Evolutionary conservation across 1,284 basidiomycete genomes (phyloP).

Genomic region (Rhodotorula glutinis): DNA sequence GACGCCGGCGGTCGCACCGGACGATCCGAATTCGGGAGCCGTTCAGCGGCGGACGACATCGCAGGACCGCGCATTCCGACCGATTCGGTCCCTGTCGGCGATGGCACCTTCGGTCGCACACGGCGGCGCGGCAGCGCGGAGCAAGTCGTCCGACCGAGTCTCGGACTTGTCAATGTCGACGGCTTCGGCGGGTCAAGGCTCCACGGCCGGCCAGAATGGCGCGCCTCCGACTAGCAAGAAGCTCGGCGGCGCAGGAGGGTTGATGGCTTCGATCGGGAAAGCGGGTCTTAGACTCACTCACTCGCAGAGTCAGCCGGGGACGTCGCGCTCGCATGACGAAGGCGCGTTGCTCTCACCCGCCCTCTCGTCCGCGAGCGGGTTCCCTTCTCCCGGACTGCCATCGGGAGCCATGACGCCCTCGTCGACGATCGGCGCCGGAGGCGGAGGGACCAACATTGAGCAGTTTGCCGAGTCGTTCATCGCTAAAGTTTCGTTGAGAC

Average conservation of each 20-base stretch:
- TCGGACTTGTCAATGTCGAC: neutral
- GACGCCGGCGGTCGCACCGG: neutral
- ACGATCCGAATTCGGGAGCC: neutral
- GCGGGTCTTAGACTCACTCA: slow-evolving; percentile 12
- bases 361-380: neutral
- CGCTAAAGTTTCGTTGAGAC: slow-evolving; percentile 38
- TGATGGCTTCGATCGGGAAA: slow-evolving; percentile 17
- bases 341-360: neutral
- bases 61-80: slow-evolving; percentile 9
- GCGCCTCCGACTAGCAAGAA: slow-evolving; percentile 8
- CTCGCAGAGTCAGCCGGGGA: slow-evolving; percentile 24
- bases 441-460: slow-evolving; percentile 13
- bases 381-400: neutral
- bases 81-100: slow-evolving; percentile 10
- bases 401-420: slow-evolving; percentile 11
- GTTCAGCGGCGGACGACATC: slow-evolving; percentile 1
- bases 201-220: too few relatives aligned
- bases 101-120: neutral
- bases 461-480: slow-evolving; percentile 42
- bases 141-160: slow-evolving; percentile 24
- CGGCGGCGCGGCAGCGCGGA: slow-evolving; percentile 1
- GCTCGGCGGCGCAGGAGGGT: slow-evolving; percentile 2
- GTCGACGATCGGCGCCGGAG: neutral
- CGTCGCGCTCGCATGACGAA: slow-evolving; percentile 1
- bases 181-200: too few relatives aligned